Percentiles rank a stretch among this genome's conserved stretches.
These are phyloP conservation scores for Parathielavia appendiculata DNA, from an alignment of 495 filamentous ascomycete genomes.

Conservation along the genomic window DNA sequence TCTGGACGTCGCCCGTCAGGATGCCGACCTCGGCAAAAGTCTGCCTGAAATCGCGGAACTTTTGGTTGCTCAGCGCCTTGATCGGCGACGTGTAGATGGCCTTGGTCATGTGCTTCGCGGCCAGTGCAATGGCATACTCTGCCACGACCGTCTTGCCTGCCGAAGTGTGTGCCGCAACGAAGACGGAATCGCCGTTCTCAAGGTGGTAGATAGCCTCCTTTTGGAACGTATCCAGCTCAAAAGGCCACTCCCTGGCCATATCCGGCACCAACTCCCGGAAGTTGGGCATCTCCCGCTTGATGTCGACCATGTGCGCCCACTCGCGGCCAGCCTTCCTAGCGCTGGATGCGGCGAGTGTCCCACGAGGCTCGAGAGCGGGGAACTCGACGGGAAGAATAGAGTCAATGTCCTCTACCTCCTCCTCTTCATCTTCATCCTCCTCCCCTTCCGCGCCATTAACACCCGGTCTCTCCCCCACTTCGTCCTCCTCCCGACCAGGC, in stretches of 20 bases:
- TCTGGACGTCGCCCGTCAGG: slow-evolving; percentile 95
- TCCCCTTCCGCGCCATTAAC: slow-evolving; percentile 33
- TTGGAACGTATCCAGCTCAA: slow-evolving; percentile 96
- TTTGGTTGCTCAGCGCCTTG: slow-evolving; percentile 97
- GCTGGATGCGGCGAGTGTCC: slow-evolving; percentile 63
- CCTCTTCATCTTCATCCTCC: slow-evolving; percentile 42
- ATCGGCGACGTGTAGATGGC: slow-evolving; percentile 98
- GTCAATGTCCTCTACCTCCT: slow-evolving; percentile 76
- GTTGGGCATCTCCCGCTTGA: slow-evolving; percentile 84
- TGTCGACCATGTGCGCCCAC: slow-evolving; percentile 97
- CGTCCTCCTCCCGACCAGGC: slow-evolving; percentile 41
- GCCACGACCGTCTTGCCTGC: slow-evolving; percentile 98
- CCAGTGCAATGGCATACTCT: slow-evolving; percentile 94
- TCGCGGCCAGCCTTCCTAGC: slow-evolving; percentile 71
- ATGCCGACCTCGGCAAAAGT: slow-evolving; percentile 95
- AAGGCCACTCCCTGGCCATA: slow-evolving; percentile 94
- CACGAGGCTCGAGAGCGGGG: slow-evolving; percentile 81
- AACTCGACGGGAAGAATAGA: slow-evolving; percentile 88
- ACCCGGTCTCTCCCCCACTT: slow-evolving; percentile 29
- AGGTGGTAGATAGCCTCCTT: slow-evolving; percentile 98
- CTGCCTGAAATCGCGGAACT: slow-evolving; percentile 89
- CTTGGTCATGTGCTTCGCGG: slow-evolving; percentile 97
- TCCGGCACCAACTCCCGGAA: slow-evolving; percentile 90
- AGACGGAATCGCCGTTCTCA: slow-evolving; percentile 93
- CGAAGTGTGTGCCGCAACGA: slow-evolving; percentile 97